Evolutionary conservation across 139 green algal species (phyloP).

Genomic region (Chlorella sp.): DNA sequence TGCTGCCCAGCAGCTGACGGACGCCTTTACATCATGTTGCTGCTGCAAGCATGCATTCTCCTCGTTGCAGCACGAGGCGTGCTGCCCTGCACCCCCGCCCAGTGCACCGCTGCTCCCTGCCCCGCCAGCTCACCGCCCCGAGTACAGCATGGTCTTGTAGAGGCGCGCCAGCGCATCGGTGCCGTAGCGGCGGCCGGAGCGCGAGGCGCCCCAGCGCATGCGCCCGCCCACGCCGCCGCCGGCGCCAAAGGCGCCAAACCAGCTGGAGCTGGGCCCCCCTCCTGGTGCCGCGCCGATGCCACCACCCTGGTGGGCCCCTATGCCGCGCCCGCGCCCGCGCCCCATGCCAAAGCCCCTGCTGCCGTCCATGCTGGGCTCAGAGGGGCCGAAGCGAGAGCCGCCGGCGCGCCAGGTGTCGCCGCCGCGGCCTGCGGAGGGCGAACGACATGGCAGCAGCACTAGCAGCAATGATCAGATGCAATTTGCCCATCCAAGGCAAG

Average conservation of each 20-base stretch:
- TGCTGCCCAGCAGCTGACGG: too few relatives aligned
- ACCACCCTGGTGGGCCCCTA: too few relatives aligned
- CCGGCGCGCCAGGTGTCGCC: constrained; percentile 36
- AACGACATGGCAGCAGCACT: not conserved
- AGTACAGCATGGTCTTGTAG: constrained; percentile 48
- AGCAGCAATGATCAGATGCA: not conserved
- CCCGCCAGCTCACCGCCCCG: constrained; percentile 18
- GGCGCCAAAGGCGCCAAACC: constrained; percentile 3
- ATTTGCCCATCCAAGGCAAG: not conserved
- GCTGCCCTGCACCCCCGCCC: too few relatives aligned
- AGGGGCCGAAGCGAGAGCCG: constrained; percentile 20
- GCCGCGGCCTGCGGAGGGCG: not conserved
- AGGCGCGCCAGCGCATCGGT: constrained; percentile 43
- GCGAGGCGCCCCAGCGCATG: constrained; percentile 23
- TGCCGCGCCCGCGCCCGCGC: constrained; percentile 9
- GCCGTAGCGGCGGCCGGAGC: constrained; percentile 33
- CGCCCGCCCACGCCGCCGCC: constrained; percentile 35
- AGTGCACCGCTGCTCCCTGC: not conserved
- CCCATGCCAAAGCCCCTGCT: constrained; percentile 54
- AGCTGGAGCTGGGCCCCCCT: not conserved
- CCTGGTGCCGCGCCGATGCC: too few relatives aligned
- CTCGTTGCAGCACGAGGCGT: too few relatives aligned
- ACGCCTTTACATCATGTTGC: too few relatives aligned
- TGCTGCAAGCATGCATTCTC: too few relatives aligned
- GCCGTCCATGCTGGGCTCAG: constrained; percentile 29